Base-by-base conservation (phyloP, 164 flowering plant species). In the Annona squamosa region DNA sequence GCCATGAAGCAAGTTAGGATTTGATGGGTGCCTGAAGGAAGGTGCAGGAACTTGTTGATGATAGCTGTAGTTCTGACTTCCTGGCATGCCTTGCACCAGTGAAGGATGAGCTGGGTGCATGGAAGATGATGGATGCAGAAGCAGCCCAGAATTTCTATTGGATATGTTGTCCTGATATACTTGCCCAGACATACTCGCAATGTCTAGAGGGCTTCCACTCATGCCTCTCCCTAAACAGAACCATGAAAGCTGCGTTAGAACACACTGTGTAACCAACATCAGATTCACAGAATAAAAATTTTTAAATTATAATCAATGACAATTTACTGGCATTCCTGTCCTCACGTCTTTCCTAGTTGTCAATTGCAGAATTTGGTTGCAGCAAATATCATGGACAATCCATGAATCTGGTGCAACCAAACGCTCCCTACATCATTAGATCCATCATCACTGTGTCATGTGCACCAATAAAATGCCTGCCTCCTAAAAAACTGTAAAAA, bases 1-100 rank as follows among this genome's bases (percentile, higher is more conserved):
- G 62, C 77, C 71, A 68, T 79, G 79, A 66, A 72, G 73, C 63
- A 82, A 68, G 7, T 80, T 48, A 59, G 69, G 71, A 76, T 18
- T 80, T 48, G 79, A 9, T 13, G 86, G 80, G 65, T 75, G 77
- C 78, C 89, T 74, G 70, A 57, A 73, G 44, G 87, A 75, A 77
- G 87, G 76, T 74, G 85, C 64, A 44, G 83, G 73, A 7, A 79
- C 73, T 71, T 83, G 91, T 72, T 87, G 84, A 69, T 76, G 86
- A 67, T 80, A 80, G 46, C 71, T 77, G 17, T 81, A 68, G 78
- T 67, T 82, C 17, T 77, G 83, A 73, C 85, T 82, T 45, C 72
- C 72, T 78, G 82, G 78, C 70, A 81, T 74, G 70, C 86, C 86
- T 77, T 80, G 93, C 72, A 87, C 52, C 7, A 77, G 79, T 46